Conservation (phyloP, 345 rosid genomes). For the Lenwebbia sp. region DNA sequence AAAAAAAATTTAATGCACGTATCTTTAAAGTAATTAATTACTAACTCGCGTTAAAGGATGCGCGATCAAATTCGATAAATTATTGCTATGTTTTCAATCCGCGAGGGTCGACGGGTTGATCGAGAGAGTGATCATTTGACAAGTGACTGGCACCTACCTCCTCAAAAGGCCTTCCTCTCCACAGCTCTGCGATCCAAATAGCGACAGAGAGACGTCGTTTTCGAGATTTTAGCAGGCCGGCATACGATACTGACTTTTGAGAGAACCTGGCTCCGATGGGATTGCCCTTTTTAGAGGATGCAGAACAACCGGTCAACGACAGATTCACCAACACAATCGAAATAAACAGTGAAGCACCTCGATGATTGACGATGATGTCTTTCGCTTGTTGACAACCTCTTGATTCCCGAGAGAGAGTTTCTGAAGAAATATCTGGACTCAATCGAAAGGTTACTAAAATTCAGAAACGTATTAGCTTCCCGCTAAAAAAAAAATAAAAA, state of each 20-base stretch:
- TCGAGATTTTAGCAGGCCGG: accelerated
- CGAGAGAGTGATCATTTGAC: not conserved
- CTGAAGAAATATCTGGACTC: not conserved
- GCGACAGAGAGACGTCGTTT: not conserved
- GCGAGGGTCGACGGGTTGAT: not conserved
- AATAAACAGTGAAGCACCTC: not conserved
- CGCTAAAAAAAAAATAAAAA: too few species aligned
- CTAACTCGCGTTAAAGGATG: not conserved
- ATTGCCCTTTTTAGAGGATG: too few species aligned
- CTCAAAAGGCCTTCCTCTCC: not conserved
- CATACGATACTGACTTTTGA: too few species aligned
- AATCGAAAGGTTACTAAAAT: not conserved
- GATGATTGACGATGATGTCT: not conserved
- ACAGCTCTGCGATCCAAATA: not conserved
- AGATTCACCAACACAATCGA: not conserved
- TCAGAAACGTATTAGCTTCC: not conserved
- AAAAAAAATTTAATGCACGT: too few species aligned
- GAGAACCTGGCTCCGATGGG: too few species aligned
- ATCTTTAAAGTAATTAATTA: not conserved
- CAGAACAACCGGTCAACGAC: not conserved
- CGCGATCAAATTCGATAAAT: accelerated
- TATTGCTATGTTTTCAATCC: not conserved
- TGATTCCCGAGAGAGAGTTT: not conserved
- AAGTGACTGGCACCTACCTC: not conserved
- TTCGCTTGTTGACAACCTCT: too few species aligned